Evolutionary conservation across 1,139 yeast genomes (phyloP).

Genomic region (Geotrichum restrictum): DNA sequence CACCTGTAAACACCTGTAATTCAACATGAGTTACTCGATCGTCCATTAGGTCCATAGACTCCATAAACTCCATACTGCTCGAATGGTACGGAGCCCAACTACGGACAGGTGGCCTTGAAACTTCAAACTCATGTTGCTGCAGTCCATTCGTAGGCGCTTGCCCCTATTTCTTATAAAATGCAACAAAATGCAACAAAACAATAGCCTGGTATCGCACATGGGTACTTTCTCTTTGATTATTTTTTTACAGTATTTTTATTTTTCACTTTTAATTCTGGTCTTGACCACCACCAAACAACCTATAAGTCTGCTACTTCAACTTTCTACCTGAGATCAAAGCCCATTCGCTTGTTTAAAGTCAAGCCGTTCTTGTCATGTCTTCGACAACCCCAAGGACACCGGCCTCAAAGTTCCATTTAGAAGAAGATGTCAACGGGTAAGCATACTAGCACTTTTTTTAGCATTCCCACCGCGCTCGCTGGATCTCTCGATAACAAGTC

Average conservation of each 20-base stretch:
- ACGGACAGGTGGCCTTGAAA: no score
- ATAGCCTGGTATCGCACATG: no score
- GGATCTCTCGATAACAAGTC: no score
- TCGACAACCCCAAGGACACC: slow-evolving; percentile 3
- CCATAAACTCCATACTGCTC: no score
- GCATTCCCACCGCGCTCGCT: no score
- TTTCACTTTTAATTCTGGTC: background rate
- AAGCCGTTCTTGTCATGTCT: slow-evolving; percentile 7
- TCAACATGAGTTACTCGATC: no score
- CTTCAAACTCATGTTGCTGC: no score
- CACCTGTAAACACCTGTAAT: no score
- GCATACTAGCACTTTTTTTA: background rate
- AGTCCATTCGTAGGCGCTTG: no score
- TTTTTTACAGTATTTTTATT: background rate
- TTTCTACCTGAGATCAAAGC: background rate
- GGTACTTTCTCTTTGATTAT: background rate
- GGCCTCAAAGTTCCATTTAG: background rate
- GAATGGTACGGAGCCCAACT: no score
- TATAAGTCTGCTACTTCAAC: background rate
- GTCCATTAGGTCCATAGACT: no score
- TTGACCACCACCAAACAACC: background rate
- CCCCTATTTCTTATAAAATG: background rate
- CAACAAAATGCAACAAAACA: background rate
- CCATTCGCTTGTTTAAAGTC: no score
- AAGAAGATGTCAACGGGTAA: slow-evolving; percentile 7